Conservation (phyloP, 73 alveolate species). For the Loxodes magnus region DNA sequence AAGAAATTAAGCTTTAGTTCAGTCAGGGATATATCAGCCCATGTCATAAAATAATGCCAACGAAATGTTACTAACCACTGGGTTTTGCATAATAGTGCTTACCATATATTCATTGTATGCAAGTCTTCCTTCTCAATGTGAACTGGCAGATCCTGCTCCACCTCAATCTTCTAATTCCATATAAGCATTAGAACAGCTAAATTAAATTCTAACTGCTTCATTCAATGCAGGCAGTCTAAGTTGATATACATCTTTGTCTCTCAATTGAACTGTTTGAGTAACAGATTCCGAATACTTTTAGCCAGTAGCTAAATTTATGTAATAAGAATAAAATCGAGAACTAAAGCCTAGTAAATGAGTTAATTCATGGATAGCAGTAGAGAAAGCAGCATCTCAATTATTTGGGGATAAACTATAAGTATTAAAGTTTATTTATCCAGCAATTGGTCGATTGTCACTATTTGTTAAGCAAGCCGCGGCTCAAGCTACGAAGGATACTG, state of each 20-base stretch:
- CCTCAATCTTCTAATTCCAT: conserved; percentile 12
- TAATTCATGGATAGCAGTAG: conserved; percentile 1
- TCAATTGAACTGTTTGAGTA: neutral
- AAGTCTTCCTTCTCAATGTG: conserved; percentile 5
- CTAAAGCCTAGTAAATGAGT: conserved; percentile 9
- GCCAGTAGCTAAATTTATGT: neutral
- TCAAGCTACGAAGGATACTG: no score
- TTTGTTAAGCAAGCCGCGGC: no score
- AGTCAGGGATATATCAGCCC: no score
- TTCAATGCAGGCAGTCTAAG: neutral
- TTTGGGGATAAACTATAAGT: no score
- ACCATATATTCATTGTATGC: neutral
- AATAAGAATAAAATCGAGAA: neutral
- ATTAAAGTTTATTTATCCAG: no score
- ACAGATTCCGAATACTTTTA: neutral
- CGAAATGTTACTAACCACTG: no score
- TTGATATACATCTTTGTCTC: neutral
- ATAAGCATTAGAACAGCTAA: neutral
- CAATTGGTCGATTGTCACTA: no score
- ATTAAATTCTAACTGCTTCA: neutral
- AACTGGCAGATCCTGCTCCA: conserved; percentile 1
- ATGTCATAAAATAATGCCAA: no score
- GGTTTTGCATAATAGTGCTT: no score
- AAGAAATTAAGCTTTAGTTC: no score
- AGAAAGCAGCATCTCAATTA: no score